Evolutionary conservation across 768 basidiomycete genomes (phyloP).

Genomic region (Kwoniella europaea): DNA sequence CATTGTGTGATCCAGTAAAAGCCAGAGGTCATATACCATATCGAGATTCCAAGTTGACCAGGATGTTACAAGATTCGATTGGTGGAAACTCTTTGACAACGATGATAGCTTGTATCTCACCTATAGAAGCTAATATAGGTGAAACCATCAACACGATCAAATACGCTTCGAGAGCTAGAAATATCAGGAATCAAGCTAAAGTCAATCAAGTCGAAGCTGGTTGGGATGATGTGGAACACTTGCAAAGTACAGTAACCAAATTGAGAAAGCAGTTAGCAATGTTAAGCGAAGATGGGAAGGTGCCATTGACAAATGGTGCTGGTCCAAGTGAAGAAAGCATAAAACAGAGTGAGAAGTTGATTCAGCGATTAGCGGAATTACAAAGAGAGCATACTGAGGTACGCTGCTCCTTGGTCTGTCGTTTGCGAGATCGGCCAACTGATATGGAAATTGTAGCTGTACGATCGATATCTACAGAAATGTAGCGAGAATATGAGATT

Average conservation of each 20-base stretch:
- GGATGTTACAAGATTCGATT: slow-evolving; percentile 75
- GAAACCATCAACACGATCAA: slow-evolving; percentile 83
- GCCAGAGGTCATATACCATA: slow-evolving; percentile 93
- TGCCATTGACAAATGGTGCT: background rate
- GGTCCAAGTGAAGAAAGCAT: slow-evolving; percentile 59
- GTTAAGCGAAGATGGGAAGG: slow-evolving; percentile 70
- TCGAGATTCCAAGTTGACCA: slow-evolving; percentile 96
- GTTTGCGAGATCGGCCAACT: background rate
- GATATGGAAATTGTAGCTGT: slow-evolving; percentile 32
- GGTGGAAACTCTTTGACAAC: slow-evolving; percentile 97
- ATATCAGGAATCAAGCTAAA: slow-evolving; percentile 93
- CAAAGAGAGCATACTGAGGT: slow-evolving; percentile 86
- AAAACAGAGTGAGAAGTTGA: slow-evolving; percentile 73
- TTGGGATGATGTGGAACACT: slow-evolving; percentile 97
- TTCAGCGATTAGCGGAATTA: slow-evolving; percentile 79
- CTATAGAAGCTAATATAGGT: slow-evolving; percentile 90
- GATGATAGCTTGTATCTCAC: slow-evolving; percentile 98
- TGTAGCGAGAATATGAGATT: slow-evolving; percentile 51
- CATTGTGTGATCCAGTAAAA: slow-evolving; percentile 72
- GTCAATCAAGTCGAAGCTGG: slow-evolving; percentile 95
- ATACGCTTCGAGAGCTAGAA: slow-evolving; percentile 94
- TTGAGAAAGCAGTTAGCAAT: slow-evolving; percentile 83
- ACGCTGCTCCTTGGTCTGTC: slow-evolving; percentile 50
- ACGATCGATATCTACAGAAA: slow-evolving; percentile 48
- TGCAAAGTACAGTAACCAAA: slow-evolving; percentile 82